These are phyloP conservation scores for Logfia minima DNA, from an alignment of 129 eudicot species.

Conservation along the genomic window DNA sequence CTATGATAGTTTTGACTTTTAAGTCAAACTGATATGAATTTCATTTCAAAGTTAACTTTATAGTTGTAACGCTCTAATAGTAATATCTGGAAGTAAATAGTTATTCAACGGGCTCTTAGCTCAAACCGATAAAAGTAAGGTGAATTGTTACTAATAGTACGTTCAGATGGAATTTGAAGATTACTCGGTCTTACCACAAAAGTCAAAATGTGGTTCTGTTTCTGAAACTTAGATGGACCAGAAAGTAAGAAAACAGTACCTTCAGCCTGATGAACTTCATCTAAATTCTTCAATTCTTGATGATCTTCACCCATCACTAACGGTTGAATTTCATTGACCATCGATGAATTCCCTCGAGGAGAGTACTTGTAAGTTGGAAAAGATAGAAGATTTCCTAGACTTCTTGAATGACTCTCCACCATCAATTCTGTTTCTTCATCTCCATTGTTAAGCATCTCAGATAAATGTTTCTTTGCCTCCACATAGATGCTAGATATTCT, in stretches of 20 bases:
- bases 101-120: neutral
- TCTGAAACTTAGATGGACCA: neutral
- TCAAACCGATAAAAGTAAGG: neutral
- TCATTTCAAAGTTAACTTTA: neutral
- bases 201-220: neutral
- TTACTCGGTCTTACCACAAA: neutral
- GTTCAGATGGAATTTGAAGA: neutral
- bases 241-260: constrained; percentile 20
- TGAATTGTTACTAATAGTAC: neutral
- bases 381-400: constrained; percentile 75
- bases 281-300: constrained; percentile 7
- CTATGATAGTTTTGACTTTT: neutral
- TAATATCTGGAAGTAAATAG: neutral
- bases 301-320: neutral
- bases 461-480: constrained; percentile 90
- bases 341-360: neutral
- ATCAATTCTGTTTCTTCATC: constrained; percentile 41
- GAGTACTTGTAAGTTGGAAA: constrained; percentile 52
- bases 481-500: constrained; percentile 57
- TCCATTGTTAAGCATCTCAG: constrained; percentile 64
- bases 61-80: neutral
- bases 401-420: constrained; percentile 44
- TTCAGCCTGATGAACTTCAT: constrained; percentile 32
- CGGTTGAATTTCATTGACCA: constrained; percentile 30
- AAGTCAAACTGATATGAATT: constrained; percentile 7